Evolutionary conservation across 1,284 basidiomycete species (phyloP), one percentile per base, ranked within the genome.

Genomic region (Athelia sp.): DNA sequence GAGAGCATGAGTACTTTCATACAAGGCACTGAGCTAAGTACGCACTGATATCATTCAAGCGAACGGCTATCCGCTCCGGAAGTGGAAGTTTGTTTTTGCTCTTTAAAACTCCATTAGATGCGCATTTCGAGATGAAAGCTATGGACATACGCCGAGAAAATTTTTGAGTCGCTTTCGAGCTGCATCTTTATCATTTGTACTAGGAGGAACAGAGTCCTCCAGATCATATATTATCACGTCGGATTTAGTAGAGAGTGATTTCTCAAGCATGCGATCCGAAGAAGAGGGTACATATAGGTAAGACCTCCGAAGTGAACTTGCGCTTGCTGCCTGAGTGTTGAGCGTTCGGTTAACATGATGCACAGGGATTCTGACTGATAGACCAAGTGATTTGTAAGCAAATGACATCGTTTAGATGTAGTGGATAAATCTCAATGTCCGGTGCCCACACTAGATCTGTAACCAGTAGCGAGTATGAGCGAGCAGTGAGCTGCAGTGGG

Each of bases 191-290:
- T 85, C 81, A 8, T 60, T 55, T 2, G 69, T 62, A 14, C 72
- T 72, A 8, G 86, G 85, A 4, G 88, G 74, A 0, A 93, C 81
- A 51, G 87, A 89, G 62, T 93, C 90, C 62, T 93, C 90, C 17
- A 93, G 73, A 68, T 93, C 90, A 61, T 91, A 93, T n/a, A 90
- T 84, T 26, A 93, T 73, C 29, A 84, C 75, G 58, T 93, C 90
- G 1, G 90, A 84, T 1, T 67, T 63, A 10, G 74, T 74, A 9
- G 60, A 65, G 34, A 87, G 71, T 0, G 89, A 90, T 62, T 93
- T 93, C 59, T 84, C 73, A 17, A 93, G 79, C 87, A 92, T 91
- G 45, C 81, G 76, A 43, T 87, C 81, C 19, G 84, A 87, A 0
- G 90, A 87, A 9, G 84, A 75, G 13, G 90, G 90, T 1, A 93